Evolutionary conservation across 2,329 filamentous ascomycete species (phyloP).

Genomic region (Ophiocordyceps robertsii): DNA sequence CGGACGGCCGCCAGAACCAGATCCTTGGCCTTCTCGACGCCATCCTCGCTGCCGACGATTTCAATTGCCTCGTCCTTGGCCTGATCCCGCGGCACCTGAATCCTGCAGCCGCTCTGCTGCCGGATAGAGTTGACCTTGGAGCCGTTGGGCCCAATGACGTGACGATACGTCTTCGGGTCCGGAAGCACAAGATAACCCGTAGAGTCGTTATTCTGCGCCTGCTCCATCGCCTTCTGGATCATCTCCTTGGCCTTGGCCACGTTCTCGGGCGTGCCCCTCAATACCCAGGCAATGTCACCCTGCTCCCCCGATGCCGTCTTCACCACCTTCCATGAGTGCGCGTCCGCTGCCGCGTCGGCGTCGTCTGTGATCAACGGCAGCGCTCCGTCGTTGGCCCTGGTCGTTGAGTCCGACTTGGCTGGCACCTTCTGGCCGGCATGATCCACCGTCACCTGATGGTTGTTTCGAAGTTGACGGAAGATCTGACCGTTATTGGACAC

Average conservation of each 20-base stretch:
- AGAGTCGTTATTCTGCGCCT: constrained; percentile 54
- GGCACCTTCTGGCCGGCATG: constrained; percentile 73
- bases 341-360: constrained; percentile 45
- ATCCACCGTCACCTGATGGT: constrained; percentile 81
- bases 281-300: constrained; percentile 77
- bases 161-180: constrained; percentile 78
- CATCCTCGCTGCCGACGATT: constrained; percentile 65
- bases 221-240: constrained; percentile 59
- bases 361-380: constrained; percentile 94
- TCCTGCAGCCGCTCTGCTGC: constrained; percentile 83
- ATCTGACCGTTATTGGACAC: constrained; percentile 83
- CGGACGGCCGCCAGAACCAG: constrained; percentile 76
- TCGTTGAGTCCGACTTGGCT: constrained; percentile 44
- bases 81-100: constrained; percentile 82
- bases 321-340: constrained; percentile 74
- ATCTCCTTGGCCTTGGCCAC: constrained; percentile 68
- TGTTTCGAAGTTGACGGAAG: constrained; percentile 79
- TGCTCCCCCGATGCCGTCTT: constrained; percentile 47
- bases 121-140: constrained; percentile 88
- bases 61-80: constrained; percentile 71
- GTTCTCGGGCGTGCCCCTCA: constrained; percentile 65
- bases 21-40: constrained; percentile 76
- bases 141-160: constrained; percentile 79
- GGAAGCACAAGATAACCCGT: constrained; percentile 83
- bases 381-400: constrained; percentile 43